Evolutionary conservation across 1,284 basidiomycete species (phyloP).

Genomic region (Ganoderma sinense): DNA sequence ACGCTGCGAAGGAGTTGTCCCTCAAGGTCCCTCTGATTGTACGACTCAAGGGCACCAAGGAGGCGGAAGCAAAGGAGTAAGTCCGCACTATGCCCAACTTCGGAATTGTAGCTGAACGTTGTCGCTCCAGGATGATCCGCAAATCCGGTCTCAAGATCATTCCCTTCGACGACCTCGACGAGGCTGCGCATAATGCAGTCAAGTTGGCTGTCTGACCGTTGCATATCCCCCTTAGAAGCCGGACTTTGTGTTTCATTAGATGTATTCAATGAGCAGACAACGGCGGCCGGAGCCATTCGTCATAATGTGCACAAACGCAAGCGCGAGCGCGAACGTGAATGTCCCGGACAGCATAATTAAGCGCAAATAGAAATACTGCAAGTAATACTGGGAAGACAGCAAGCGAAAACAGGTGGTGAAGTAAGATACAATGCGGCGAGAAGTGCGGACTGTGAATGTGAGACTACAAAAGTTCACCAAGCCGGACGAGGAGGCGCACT

Average conservation of each 20-base stretch:
- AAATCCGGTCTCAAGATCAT: constrained; percentile 94
- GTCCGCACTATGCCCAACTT: constrained; percentile 39
- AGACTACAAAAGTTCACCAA: constrained; percentile 45
- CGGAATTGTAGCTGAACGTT: constrained; percentile 1
- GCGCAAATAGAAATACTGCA: constrained; percentile 27
- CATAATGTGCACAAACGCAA: constrained; percentile 3
- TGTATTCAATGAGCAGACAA: constrained; percentile 30
- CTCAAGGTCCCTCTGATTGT: constrained; percentile 92
- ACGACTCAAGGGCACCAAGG: constrained; percentile 96
- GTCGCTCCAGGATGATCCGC: constrained; percentile 78
- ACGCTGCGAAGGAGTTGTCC: constrained; percentile 92
- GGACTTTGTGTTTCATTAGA: constrained; percentile 27
- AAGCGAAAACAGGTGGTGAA: constrained; percentile 32
- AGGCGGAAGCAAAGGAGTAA: constrained; percentile 93
- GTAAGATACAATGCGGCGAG: constrained; percentile 30
- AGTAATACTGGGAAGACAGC: constrained; percentile 33
- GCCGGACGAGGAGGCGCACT: constrained; percentile 37
- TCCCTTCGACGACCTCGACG: constrained; percentile 87
- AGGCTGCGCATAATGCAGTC: constrained; percentile 88
- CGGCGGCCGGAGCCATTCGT: constrained; percentile 12
- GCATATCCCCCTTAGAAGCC: constrained; percentile 26
- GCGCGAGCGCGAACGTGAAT: background rate
- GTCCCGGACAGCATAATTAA: constrained; percentile 34
- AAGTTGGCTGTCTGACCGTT: constrained; percentile 58
- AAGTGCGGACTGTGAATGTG: constrained; percentile 5